Evolutionary conservation across 257 asterid genomes (phyloP).

Genomic region (Echium plantagineum): DNA sequence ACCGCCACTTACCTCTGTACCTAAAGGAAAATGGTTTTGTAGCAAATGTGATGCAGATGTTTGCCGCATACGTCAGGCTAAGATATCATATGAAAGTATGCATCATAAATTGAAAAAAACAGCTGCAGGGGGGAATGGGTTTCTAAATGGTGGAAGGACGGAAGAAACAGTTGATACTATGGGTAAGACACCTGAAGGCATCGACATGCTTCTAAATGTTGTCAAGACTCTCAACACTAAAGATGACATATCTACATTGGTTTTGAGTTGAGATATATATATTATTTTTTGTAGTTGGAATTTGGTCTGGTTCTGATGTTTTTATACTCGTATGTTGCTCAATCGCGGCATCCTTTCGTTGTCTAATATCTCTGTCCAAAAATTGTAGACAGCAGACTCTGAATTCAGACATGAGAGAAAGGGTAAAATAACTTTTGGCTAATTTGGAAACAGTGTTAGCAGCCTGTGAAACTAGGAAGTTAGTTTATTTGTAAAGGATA

Average conservation of each 20-base stretch:
- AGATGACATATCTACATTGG: constrained; percentile 36
- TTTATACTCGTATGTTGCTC: not conserved
- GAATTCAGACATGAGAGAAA: too few relatives aligned
- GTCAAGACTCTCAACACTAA: constrained; percentile 61
- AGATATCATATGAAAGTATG: constrained; percentile 25
- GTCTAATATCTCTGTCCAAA: too few relatives aligned
- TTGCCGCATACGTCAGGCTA: constrained; percentile 37
- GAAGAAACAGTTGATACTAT: constrained; percentile 18
- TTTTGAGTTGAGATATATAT: constrained; percentile 5
- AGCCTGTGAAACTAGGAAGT: too few relatives aligned
- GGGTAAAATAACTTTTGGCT: too few relatives aligned
- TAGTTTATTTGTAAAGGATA: too few relatives aligned
- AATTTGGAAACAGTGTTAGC: too few relatives aligned
- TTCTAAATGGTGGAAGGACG: not conserved
- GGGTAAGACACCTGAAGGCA: constrained; percentile 48
- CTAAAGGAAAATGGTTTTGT: constrained; percentile 78
- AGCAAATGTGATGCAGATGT: constrained; percentile 43
- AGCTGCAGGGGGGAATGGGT: constrained; percentile 19
- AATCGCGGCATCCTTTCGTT: too few relatives aligned
- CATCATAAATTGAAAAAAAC: constrained; percentile 25
- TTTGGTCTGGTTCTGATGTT: not conserved
- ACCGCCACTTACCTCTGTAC: constrained; percentile 51
- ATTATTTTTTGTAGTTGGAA: not conserved
- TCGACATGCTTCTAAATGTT: constrained; percentile 81
- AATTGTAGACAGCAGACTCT: too few relatives aligned